phyloP scores from a whole-genome alignment of 225 moss, liverwort and hornwort species.

The Lunularia cruciata region DNA sequence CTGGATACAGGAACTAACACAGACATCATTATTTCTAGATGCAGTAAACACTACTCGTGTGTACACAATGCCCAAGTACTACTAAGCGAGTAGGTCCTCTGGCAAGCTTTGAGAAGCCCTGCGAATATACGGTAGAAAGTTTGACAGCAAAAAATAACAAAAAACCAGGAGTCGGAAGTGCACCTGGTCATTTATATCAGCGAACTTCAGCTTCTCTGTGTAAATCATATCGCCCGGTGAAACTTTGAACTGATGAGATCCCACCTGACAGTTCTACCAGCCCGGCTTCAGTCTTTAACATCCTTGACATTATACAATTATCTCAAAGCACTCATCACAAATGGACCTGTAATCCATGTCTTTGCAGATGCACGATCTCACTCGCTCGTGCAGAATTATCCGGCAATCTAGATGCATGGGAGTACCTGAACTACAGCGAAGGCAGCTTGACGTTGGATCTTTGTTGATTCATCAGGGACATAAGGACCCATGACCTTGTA shows the following conservation, averaged over 20 bases:
- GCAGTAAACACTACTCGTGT: no score
- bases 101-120: no score
- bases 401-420: background rate
- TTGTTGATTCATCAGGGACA: slow-evolving; percentile 20
- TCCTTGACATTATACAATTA: slow-evolving; percentile 1
- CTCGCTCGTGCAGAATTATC: background rate
- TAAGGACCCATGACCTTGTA: slow-evolving; percentile 48
- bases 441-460: slow-evolving; percentile 39
- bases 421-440: slow-evolving; percentile 57
- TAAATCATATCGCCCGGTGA: slow-evolving; percentile 78
- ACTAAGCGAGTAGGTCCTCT: no score
- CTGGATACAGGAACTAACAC: no score
- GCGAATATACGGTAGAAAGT: no score
- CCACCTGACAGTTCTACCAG: slow-evolving; percentile 43
- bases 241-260: slow-evolving; percentile 86
- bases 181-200: slow-evolving; percentile 78
- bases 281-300: background rate
- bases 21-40: no score
- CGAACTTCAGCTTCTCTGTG: slow-evolving; percentile 81
- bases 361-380: background rate
- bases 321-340: background rate
- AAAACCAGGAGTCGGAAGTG: background rate
- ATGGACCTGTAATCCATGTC: background rate
- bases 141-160: no score
- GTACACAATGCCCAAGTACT: no score